Evolutionary conservation across 2,329 filamentous ascomycete genomes (phyloP), one percentile per base, ranked within the genome.

Genomic region (Huntiella savannae): DNA sequence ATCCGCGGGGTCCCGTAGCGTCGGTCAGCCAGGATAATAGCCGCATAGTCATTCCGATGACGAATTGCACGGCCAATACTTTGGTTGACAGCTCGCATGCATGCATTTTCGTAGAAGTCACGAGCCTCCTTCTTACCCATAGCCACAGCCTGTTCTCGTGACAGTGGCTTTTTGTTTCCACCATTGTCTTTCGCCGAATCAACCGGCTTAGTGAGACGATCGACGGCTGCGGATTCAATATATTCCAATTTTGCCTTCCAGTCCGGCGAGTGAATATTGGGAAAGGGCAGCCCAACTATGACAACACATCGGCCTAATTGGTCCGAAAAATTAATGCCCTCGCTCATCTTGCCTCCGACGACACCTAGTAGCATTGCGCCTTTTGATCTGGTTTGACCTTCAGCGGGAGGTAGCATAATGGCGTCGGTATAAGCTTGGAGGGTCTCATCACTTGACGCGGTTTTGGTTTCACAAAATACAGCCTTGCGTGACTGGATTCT

Each of bases 271-370:
- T 82, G 75, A 45, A 86, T 77, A 54, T 96, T 98, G 0, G 91
- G 86, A 54, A 92, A 98, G 0, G 91, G 91, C 3, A 98, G 65
- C 0, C 91, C 91, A 11, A 96, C 75, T n/a, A 96, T 81, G 11
- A 93, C 67, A 6, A 98, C 86, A 46, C 83, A 88, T 19, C 91
- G 78, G 1, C 91, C 91, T 0, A 98, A 75, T 3, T 72, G 70
- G 62, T 98, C 87, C 0, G 84, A 88, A 64, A 98, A 98, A 62
- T 98, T 98, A 64, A 98, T 98, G 53, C 91, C 91, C 62, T 98
- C 91, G 49, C 84, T 93, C 63, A 98, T 79, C 54, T 88, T 93
- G 11, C 91, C 91, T 46, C 88, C 88, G 2, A 98, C 80, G 3
- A 98, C 87, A 46, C 85, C 87, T 19, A 98, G 72, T 0, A 98